These are phyloP conservation scores for Nakaseomyces delphensis DNA, from an alignment of 1,139 yeast genomes.

Conservation along the genomic window DNA sequence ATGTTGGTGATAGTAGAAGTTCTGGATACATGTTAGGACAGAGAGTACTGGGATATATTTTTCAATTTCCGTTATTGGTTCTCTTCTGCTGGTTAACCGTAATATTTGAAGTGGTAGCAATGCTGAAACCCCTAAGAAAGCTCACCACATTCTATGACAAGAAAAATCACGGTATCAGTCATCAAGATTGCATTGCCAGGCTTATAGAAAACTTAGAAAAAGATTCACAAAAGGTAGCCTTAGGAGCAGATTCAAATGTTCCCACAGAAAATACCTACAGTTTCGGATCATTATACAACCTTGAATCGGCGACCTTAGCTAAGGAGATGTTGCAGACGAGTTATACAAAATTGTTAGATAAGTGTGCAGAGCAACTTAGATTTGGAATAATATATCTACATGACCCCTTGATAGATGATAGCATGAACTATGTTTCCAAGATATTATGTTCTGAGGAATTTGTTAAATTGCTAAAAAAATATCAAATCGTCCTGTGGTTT, in stretches of 20 bases:
- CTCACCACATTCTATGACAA: conserved; percentile 21
- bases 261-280: conserved; percentile 9
- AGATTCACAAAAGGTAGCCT: conserved; percentile 10
- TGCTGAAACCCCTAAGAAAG: conserved; percentile 19
- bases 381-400: conserved; percentile 70
- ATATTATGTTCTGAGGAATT: conserved; percentile 50
- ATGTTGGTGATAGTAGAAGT: background rate
- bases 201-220: conserved; percentile 17
- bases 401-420: conserved; percentile 62
- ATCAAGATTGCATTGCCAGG: conserved; percentile 13
- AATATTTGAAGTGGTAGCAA: conserved; percentile 11
- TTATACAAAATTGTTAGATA: conserved; percentile 23
- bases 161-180: conserved; percentile 14
- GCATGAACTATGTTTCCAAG: conserved; percentile 45
- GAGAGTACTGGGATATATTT: conserved; percentile 1
- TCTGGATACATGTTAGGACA: background rate
- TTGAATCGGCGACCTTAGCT: conserved; percentile 18
- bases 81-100: conserved; percentile 18
- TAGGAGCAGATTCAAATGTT: background rate
- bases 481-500: conserved; percentile 69
- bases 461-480: conserved; percentile 40
- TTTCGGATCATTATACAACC: conserved; percentile 22
- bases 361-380: conserved; percentile 25
- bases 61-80: conserved; percentile 19
- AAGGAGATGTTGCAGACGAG: conserved; percentile 18